Conservation (phyloP, 2,329 filamentous ascomycete species). For the Botrytis medusae region DNA sequence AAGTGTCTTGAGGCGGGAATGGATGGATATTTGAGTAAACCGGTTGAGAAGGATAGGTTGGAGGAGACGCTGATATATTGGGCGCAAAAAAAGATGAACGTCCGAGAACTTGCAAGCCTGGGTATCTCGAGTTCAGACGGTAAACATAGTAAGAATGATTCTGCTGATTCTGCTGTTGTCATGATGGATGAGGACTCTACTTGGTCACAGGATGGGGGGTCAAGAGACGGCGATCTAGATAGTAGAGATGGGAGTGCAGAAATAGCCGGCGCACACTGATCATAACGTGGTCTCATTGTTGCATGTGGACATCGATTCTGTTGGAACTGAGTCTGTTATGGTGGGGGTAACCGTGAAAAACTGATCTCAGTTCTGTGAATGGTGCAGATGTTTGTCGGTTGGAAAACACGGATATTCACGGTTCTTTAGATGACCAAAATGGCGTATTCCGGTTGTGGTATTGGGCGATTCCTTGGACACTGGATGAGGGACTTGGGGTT, state of each 20-base stretch:
- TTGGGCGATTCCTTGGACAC: background rate
- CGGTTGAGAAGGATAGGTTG: conserved; percentile 40
- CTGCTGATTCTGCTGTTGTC: background rate
- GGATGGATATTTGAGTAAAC: conserved; percentile 54
- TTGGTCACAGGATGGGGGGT: background rate
- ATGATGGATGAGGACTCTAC: background rate
- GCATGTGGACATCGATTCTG: background rate
- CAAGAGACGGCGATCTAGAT: background rate
- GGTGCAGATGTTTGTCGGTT: background rate
- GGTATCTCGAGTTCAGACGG: background rate
- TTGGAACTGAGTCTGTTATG: background rate
- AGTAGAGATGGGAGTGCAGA: background rate
- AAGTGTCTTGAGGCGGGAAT: conserved; percentile 53
- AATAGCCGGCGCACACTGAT: background rate
- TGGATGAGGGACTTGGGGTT: background rate
- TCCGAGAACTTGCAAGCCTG: background rate
- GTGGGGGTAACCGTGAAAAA: background rate
- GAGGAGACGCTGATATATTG: conserved; percentile 35
- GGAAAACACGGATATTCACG: background rate
- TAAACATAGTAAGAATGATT: background rate
- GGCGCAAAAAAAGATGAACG: conserved; percentile 18
- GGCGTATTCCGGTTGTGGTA: background rate
- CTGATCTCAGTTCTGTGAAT: background rate
- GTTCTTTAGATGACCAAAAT: background rate
- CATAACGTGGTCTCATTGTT: background rate